Base-by-base conservation (phyloP, 495 filamentous ascomycete species). In the Friedmanniomyces endolithicus region DNA sequence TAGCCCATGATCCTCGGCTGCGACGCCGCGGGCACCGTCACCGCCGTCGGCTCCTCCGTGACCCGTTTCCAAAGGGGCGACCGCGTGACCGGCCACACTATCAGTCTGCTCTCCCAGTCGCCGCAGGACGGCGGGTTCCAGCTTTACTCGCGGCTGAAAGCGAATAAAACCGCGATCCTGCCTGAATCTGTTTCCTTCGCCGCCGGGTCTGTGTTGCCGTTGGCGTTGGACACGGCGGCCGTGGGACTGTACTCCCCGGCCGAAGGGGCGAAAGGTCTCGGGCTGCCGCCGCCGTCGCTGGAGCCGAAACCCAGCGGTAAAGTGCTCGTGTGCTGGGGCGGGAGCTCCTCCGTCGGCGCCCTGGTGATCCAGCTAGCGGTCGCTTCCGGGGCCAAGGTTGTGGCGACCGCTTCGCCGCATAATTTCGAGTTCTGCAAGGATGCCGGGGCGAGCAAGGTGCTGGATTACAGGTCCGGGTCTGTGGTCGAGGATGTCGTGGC, bases 311-410 rank as follows among this genome's bases (percentile, higher is more conserved):
- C 69, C 0, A 69, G 57, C 0, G 70, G 66, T 1, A 61, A 78
- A 50, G 67, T 64, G 0, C 41, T 85, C 0, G 62, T 84, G 1
- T 65, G 84, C 49, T 86, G 80, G 74, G 81, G 81, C 27, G 82
- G 80, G 31, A 71, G 75, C 4, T 71, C 72, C 1, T 77, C 75
- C 29, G 77, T 85, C 6, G 83, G 83, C 11, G 68, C 71, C 63
- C 75, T 74, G 51, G 78, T 76, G 0, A 81, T 84, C 52, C 84
- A 86, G 62, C 74, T 83, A 20, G 79, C 77, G 4, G 66, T 67
- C 0, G 74, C 76, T 0, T 71, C 82, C 0, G 83, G 83, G 1
- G 75, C 75, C 24, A 73, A 77, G 12, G 82, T 85, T 1, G 64
- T 83, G 46, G 68, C 75, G 0, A 82, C 79, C 0, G 69, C 77